Conservation (phyloP, 176 grass and related monocot genomes). For the Eleusine indica region DNA sequence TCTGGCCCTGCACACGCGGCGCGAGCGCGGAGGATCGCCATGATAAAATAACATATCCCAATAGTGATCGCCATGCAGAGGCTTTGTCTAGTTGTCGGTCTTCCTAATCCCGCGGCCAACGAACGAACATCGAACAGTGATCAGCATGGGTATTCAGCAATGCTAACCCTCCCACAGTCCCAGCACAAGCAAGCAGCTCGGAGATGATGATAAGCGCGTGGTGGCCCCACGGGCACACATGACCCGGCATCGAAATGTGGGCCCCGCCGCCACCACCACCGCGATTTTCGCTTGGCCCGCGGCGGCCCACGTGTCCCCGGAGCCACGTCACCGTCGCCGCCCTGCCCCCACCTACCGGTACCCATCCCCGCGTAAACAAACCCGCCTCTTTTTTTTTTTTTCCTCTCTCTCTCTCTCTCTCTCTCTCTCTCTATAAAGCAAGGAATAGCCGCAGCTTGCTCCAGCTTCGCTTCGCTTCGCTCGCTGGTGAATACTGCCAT, state of each 20-base stretch:
- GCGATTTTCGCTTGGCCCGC: conserved; percentile 38
- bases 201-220: neutral
- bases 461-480: conserved; percentile 30
- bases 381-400: no score
- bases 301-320: conserved; percentile 32
- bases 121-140: neutral
- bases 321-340: conserved; percentile 47
- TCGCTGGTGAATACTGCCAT: conserved; percentile 18
- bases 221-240: conserved; percentile 31
- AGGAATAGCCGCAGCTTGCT: neutral
- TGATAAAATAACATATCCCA: conserved; percentile 4
- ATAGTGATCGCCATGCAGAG: neutral
- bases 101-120: neutral
- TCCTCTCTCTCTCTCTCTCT: neutral
- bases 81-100: neutral
- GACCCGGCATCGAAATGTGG: conserved; percentile 39
- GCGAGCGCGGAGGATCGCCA: neutral
- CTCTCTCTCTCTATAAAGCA: conserved; percentile 43
- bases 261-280: neutral
- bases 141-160: neutral
- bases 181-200: neutral
- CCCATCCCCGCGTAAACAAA: neutral
- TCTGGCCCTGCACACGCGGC: conserved; percentile 22
- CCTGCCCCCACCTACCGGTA: conserved; percentile 19
- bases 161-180: no score